A percentile compares a stretch with the other conserved stretches of the same genome.
phyloP scores from a whole-genome alignment of 2,329 filamentous ascomycete species.

The Hirsutella rhossiliensis region DNA sequence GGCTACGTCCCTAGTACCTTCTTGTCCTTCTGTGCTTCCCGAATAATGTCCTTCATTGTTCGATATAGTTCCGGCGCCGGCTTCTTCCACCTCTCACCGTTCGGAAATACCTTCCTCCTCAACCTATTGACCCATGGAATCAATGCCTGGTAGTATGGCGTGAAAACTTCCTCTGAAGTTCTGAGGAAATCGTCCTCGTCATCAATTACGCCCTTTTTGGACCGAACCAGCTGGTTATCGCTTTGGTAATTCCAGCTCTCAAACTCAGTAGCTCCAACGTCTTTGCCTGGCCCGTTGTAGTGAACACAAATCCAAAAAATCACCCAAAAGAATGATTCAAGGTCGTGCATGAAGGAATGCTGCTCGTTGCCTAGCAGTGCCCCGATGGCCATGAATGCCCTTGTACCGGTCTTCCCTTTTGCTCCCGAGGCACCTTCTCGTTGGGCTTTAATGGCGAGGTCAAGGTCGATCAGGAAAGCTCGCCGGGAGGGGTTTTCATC shows the following conservation, averaged over 20 bases:
- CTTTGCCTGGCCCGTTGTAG: slow-evolving; percentile 16
- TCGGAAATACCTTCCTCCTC: slow-evolving; percentile 17
- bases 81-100: slow-evolving; percentile 10
- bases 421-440: neutral
- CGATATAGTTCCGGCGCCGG: neutral
- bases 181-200: slow-evolving; percentile 12
- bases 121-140: slow-evolving; percentile 20
- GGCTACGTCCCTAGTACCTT: too few relatives aligned
- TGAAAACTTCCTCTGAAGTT: slow-evolving; percentile 11
- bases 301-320: slow-evolving; percentile 32
- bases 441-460: too few relatives aligned
- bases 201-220: slow-evolving; percentile 1
- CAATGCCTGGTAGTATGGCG: slow-evolving; percentile 15
- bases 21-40: neutral
- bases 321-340: slow-evolving; percentile 35
- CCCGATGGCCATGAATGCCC: slow-evolving; percentile 32
- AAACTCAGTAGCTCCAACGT: slow-evolving; percentile 1
- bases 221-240: neutral
- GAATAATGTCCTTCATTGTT: neutral
- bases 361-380: too few relatives aligned
- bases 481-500: too few relatives aligned
- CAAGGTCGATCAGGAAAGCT: too few relatives aligned
- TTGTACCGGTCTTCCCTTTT: slow-evolving; percentile 23
- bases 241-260: slow-evolving; percentile 8
- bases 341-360: too few relatives aligned